Conservation (phyloP, 441 rosid genomes). For the Theobroma grandiflorum region DNA sequence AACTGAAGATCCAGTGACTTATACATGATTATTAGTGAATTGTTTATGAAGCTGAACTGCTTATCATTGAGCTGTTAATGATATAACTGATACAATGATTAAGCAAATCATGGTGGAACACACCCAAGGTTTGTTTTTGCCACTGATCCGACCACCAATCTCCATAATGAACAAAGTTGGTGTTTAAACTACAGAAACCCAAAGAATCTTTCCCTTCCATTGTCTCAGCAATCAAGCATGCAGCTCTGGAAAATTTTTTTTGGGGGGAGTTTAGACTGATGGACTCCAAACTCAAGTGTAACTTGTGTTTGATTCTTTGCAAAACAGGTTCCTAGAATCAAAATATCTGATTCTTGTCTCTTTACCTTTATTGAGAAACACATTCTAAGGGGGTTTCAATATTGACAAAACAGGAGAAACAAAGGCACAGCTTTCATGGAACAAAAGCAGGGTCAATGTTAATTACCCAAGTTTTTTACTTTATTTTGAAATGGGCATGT, state of each 20-base stretch:
- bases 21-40: background rate
- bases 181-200: background rate
- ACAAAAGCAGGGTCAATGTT: conserved; percentile 1
- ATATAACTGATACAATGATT: background rate
- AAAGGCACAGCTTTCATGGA: conserved; percentile 9
- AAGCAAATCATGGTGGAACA: background rate
- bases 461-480: background rate
- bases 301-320: background rate
- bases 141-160: background rate
- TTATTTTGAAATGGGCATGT: conserved; percentile 17
- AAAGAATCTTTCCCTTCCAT: background rate
- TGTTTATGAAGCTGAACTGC: background rate
- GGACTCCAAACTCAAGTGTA: too few species aligned
- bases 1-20: background rate
- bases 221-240: background rate
- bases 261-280: too few species aligned
- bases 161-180: background rate
- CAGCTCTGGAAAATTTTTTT: background rate
- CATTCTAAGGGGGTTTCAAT: background rate
- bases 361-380: background rate
- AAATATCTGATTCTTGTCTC: background rate
- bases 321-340: background rate
- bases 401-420: background rate
- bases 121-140: background rate
- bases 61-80: background rate